phyloP scores from a whole-genome alignment of 352 stramenopile genomes.

The Globisporangium nagaii region DNA sequence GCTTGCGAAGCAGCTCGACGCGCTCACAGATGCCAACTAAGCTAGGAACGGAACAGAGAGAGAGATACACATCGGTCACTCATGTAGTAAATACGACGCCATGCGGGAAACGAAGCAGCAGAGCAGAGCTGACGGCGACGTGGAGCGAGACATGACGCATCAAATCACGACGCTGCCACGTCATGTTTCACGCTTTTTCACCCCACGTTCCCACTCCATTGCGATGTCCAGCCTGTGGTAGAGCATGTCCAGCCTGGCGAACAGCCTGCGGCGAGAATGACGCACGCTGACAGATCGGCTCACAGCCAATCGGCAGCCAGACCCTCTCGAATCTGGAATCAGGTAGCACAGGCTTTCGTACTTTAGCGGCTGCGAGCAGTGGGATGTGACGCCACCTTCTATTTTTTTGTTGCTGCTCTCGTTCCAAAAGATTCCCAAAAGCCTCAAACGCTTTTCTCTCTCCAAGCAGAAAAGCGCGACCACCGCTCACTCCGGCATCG shows the following conservation, averaged over 20 bases:
- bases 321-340: neutral
- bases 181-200: neutral
- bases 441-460: too few species aligned
- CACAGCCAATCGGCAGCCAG: neutral
- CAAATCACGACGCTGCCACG: too few species aligned
- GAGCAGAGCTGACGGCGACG: too few species aligned
- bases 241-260: slow-evolving; percentile 1
- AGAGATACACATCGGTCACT: neutral
- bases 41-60: slow-evolving; percentile 1
- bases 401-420: neutral
- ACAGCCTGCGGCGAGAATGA: neutral
- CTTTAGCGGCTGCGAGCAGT: neutral
- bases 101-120: neutral
- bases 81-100: neutral
- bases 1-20: slow-evolving; percentile 38
- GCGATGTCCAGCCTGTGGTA: neutral
- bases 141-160: neutral
- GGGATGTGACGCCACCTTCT: slow-evolving; percentile 8
- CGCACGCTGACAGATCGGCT: neutral
- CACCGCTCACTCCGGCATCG: too few species aligned
- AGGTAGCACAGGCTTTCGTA: neutral
- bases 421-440: too few species aligned
- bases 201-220: neutral
- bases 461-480: slow-evolving; percentile 16
- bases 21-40: neutral